A percentile compares a stretch with the other conserved stretches of the same genome.
Evolutionary conservation across 805 yeast species (phyloP).

Genomic region (Starmerella stigmatis): DNA sequence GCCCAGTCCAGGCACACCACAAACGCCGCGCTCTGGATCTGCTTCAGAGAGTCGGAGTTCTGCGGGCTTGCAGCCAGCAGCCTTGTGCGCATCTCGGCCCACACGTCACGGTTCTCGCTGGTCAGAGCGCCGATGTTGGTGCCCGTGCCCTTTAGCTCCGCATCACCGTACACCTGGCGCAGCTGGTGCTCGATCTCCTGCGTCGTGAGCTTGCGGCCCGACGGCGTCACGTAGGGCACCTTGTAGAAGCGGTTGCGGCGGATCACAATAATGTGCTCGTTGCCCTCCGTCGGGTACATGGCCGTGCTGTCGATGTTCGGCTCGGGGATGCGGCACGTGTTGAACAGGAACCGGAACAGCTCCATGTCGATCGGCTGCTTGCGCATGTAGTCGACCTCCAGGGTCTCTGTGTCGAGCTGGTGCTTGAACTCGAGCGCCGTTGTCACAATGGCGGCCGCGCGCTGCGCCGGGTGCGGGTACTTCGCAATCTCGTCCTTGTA

Average conservation of each 20-base stretch:
- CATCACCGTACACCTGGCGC: conserved; percentile 40
- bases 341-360: conserved; percentile 82
- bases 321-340: conserved; percentile 71
- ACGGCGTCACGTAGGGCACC: conserved; percentile 34
- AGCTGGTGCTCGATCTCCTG: conserved; percentile 44
- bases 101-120: conserved; percentile 73
- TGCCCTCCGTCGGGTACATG: conserved; percentile 36
- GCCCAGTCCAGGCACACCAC: conserved; percentile 68
- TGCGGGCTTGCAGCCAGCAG: conserved; percentile 47
- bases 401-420: conserved; percentile 54
- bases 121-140: conserved; percentile 69
- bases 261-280: conserved; percentile 62
- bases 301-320: conserved; percentile 47
- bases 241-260: conserved; percentile 74
- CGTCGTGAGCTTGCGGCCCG: conserved; percentile 32
- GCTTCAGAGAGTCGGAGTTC: conserved; percentile 50
- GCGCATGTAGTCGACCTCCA: conserved; percentile 70
- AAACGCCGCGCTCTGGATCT: conserved; percentile 69
- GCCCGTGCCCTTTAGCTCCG: conserved; percentile 36
- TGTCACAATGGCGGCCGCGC: conserved; percentile 65
- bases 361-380: conserved; percentile 90
- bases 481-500: conserved; percentile 52
- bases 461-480: conserved; percentile 34
- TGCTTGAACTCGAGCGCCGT: conserved; percentile 60
- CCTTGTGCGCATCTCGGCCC: conserved; percentile 51